Percentiles rank a stretch among this genome's conserved stretches.
Conservation (phyloP, 306 rosid species). For the Fagus sylvatica region DNA sequence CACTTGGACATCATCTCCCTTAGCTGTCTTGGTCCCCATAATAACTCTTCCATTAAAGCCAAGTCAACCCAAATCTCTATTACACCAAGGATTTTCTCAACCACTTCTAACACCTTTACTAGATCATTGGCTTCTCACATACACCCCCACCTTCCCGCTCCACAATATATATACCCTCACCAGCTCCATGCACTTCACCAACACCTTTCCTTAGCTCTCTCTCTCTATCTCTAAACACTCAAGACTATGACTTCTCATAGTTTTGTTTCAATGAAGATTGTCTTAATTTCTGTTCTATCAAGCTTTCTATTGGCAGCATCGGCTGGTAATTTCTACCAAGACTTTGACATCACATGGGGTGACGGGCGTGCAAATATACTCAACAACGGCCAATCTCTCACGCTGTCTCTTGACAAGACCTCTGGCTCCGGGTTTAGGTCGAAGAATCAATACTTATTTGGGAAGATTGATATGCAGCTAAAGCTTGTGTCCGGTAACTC, state of each 20-base stretch:
- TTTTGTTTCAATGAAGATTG: constrained; percentile 9
- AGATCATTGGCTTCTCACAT: constrained; percentile 17
- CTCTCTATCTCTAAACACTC: constrained; percentile 2
- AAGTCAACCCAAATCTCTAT: constrained; percentile 35
- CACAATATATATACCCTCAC: constrained; percentile 21
- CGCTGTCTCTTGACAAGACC: constrained; percentile 48
- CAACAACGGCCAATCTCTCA: constrained; percentile 37
- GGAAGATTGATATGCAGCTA: constrained; percentile 64
- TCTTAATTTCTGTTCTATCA: constrained; percentile 7
- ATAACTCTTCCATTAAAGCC: constrained; percentile 22
- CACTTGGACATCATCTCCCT: constrained; percentile 16
- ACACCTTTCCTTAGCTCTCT: not conserved
- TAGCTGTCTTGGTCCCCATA: constrained; percentile 31
- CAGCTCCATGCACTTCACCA: constrained; percentile 41
- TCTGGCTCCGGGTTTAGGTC: constrained; percentile 60
- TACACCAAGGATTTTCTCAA: constrained; percentile 15
- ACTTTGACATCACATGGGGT: constrained; percentile 65
- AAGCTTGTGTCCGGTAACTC: constrained; percentile 74
- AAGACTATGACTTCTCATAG: not conserved
- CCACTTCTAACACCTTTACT: constrained; percentile 39
- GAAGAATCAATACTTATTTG: constrained; percentile 47
- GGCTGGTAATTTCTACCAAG: constrained; percentile 49
- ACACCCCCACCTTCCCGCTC: not conserved
- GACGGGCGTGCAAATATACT: constrained; percentile 53
- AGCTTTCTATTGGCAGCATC: constrained; percentile 13